Conservation (phyloP, 2,329 filamentous ascomycete species). For the Paracoccidioides lutzii region DNA sequence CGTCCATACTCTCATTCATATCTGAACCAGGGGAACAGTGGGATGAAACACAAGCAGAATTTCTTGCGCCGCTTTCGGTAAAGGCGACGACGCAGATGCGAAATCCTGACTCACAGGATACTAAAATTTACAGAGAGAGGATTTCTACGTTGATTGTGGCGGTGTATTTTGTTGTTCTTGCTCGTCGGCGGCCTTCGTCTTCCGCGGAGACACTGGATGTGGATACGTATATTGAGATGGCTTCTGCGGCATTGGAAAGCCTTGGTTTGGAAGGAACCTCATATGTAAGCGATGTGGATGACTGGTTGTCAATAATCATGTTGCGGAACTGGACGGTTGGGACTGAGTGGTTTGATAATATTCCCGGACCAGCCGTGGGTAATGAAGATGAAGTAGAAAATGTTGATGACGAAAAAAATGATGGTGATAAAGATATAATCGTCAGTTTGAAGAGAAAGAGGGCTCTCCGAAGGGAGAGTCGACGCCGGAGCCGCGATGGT, state of each 20-base stretch:
- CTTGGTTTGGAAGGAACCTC: slow-evolving; percentile 22
- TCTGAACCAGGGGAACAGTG: slow-evolving; percentile 28
- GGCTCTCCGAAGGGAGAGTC: slow-evolving; percentile 10
- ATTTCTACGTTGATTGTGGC: slow-evolving; percentile 29
- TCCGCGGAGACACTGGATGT: slow-evolving; percentile 24
- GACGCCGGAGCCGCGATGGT: not conserved
- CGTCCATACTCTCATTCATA: slow-evolving; percentile 40
- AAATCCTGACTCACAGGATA: slow-evolving; percentile 28
- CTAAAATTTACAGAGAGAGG: slow-evolving; percentile 31
- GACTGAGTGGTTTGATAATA: slow-evolving; percentile 55
- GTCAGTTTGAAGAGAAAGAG: slow-evolving; percentile 18
- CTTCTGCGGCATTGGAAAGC: slow-evolving; percentile 25
- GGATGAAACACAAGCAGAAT: slow-evolving; percentile 6
- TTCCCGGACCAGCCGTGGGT: slow-evolving; percentile 19
- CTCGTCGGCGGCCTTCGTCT: slow-evolving; percentile 19
- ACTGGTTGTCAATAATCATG: slow-evolving; percentile 46
- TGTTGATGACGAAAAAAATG: slow-evolving; percentile 16
- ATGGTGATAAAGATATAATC: slow-evolving; percentile 19
- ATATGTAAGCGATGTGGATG: slow-evolving; percentile 45
- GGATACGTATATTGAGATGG: slow-evolving; percentile 30
- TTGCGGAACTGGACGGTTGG: slow-evolving; percentile 40
- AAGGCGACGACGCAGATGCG: slow-evolving; percentile 16
- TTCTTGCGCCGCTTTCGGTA: slow-evolving; percentile 9
- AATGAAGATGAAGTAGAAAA: slow-evolving; percentile 9
- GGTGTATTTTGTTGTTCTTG: slow-evolving; percentile 33